Conservation (phyloP, 179 eudicot species). For the Beta corolliflora region DNA sequence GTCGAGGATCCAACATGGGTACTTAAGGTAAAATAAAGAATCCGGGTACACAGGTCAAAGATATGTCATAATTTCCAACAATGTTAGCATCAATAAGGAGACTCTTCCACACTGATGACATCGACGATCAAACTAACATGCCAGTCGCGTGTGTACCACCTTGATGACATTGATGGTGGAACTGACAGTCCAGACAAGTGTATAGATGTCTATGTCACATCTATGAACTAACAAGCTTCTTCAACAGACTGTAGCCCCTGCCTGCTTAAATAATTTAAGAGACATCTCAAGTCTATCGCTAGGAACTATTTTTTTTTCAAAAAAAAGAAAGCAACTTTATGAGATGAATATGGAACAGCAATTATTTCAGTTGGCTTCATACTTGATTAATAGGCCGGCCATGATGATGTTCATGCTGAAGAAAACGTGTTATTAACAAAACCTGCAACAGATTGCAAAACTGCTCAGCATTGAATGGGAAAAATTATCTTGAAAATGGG, state of each 20-base stretch:
- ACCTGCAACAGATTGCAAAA: slow-evolving; percentile 46
- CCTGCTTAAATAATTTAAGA: not conserved
- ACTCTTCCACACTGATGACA: not conserved
- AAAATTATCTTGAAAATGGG: not conserved
- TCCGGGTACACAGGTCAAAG: too few relatives aligned
- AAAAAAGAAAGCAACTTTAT: slow-evolving; percentile 1
- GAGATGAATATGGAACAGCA: slow-evolving; percentile 5
- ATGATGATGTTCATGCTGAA: slow-evolving; percentile 97
- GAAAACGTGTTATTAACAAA: slow-evolving; percentile 84
- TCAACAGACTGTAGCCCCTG: slow-evolving; percentile 10
- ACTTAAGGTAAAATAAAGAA: too few relatives aligned
- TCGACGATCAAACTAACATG: slow-evolving; percentile 6
- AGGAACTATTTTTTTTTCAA: not conserved
- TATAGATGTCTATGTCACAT: not conserved
- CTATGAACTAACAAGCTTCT: not conserved
- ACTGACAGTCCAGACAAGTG: slow-evolving; percentile 2
- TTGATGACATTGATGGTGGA: not conserved
- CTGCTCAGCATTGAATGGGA: slow-evolving; percentile 2
- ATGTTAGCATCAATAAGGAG: not conserved
- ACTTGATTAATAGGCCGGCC: slow-evolving; percentile 89
- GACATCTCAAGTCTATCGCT: not conserved
- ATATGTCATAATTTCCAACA: not conserved
- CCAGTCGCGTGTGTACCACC: not conserved
- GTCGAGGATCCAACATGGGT: too few relatives aligned
- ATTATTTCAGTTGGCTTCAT: slow-evolving; percentile 21